A percentile compares a stretch with the other conserved stretches of the same genome.
Conservation (phyloP, 2,329 filamentous ascomycete genomes). For the Ophiosphaerella herpotricha region DNA sequence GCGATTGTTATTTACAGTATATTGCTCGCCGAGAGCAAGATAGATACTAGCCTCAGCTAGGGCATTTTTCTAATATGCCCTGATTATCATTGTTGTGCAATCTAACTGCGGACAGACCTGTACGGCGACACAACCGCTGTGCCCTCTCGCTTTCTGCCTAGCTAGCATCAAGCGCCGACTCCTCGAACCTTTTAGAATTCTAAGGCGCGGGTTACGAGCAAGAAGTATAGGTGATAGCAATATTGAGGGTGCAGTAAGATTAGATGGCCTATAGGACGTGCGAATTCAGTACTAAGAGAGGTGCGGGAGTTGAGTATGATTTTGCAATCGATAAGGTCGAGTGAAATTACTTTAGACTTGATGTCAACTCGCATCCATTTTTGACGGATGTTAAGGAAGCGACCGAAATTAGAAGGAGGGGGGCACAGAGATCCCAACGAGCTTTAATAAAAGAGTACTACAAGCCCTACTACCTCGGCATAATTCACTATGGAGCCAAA, state of each 20-base stretch:
- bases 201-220: conserved; percentile 2
- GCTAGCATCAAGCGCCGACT: conserved; percentile 7
- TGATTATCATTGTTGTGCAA: conserved; percentile 2
- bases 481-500: no score
- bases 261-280: conserved; percentile 6
- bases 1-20: conserved; percentile 3
- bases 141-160: conserved; percentile 9
- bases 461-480: no score
- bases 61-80: conserved; percentile 3
- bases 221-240: conserved; percentile 1
- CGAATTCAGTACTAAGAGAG: no score
- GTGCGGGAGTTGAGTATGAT: no score
- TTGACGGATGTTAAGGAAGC: no score
- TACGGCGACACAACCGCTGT: conserved; percentile 7
- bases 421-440: no score
- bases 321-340: no score
- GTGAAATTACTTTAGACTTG: no score
- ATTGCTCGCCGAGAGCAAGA: conserved; percentile 1
- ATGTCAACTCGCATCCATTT: no score
- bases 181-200: conserved; percentile 5
- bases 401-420: no score
- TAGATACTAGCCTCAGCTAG: conserved; percentile 3
- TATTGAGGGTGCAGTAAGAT: conserved; percentile 8
- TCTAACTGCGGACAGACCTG: conserved; percentile 5
- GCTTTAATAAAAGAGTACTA: no score